phyloP scores from a whole-genome alignment of 2,329 filamentous ascomycete species.

The Apiospora saccharicola region DNA sequence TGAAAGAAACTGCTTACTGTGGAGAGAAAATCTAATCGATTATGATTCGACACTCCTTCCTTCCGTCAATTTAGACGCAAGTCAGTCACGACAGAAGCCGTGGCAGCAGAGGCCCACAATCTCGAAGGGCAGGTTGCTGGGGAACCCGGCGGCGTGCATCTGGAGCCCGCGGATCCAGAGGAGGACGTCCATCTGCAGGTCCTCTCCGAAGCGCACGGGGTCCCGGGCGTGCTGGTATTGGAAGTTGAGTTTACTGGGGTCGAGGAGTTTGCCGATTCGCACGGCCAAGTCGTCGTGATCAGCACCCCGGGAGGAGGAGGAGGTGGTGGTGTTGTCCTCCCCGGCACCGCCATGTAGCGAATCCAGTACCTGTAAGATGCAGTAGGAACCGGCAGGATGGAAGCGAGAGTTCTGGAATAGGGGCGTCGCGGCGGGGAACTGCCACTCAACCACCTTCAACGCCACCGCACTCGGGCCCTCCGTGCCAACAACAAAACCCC shows the following conservation, averaged over 20 bases:
- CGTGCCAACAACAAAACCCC: too few species aligned
- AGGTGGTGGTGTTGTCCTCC: too few species aligned
- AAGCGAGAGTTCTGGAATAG: not conserved
- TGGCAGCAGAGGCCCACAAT: conserved; percentile 28
- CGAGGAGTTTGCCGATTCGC: conserved; percentile 12
- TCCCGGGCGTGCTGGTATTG: conserved; percentile 23
- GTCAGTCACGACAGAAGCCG: conserved; percentile 23
- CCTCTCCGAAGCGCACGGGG: conserved; percentile 23
- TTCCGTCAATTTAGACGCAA: not conserved
- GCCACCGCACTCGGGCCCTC: not conserved
- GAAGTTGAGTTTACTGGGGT: conserved; percentile 21
- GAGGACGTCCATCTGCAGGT: conserved; percentile 25
- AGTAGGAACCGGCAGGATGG: not conserved
- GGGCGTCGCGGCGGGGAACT: conserved; percentile 4
- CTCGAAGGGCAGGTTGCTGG: conserved; percentile 27
- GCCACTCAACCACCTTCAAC: not conserved
- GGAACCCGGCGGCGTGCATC: conserved; percentile 28
- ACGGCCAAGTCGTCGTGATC: conserved; percentile 2
- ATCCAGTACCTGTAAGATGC: conserved; percentile 20
- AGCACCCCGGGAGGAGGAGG: not conserved
- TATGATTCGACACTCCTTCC: not conserved
- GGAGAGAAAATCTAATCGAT: too few species aligned
- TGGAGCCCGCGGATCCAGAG: conserved; percentile 26
- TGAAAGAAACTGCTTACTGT: too few species aligned
- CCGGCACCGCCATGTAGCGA: not conserved